A percentile compares a stretch with the other conserved stretches of the same genome.
Evolutionary conservation across 2,329 filamentous ascomycete species (phyloP).

Genomic region (Escovopsis sp.): DNA sequence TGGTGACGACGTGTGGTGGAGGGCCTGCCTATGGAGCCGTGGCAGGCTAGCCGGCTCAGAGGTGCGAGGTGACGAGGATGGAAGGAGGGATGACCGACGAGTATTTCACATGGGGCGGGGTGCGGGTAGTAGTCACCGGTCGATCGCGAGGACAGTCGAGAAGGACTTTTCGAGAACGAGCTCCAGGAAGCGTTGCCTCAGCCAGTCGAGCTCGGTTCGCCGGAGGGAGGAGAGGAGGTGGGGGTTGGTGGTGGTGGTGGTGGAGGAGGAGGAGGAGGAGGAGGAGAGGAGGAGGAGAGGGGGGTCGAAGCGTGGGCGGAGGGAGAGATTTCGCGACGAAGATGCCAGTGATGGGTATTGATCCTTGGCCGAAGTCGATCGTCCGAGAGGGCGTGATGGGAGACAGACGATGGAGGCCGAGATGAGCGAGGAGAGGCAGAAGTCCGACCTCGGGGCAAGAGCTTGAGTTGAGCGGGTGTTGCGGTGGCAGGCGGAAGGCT

Average conservation of each 20-base stretch:
- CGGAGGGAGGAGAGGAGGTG: too few species aligned
- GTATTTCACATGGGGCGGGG: slow-evolving; percentile 21
- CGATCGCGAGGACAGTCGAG: slow-evolving; percentile 2
- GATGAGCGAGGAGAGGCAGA: slow-evolving; percentile 8
- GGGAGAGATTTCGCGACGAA: slow-evolving; percentile 5
- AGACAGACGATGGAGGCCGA: background rate
- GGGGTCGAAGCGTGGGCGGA: background rate
- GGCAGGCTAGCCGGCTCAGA: slow-evolving; percentile 20
- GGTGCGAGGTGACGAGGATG: slow-evolving; percentile 14
- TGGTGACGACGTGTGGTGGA: slow-evolving; percentile 16
- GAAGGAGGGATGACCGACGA: slow-evolving; percentile 12
- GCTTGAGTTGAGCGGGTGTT: slow-evolving; percentile 5
- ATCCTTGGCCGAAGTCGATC: slow-evolving; percentile 3
- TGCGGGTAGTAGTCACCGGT: slow-evolving; percentile 4
- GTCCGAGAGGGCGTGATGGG: slow-evolving; percentile 2
- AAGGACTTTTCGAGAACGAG: background rate
- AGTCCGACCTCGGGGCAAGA: slow-evolving; percentile 8
- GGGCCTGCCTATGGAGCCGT: slow-evolving; percentile 22
- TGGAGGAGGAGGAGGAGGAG: too few species aligned
- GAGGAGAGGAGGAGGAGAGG: background rate
- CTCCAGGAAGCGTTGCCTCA: slow-evolving; percentile 1
- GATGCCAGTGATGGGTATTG: slow-evolving; percentile 4
- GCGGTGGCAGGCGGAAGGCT: slow-evolving; percentile 12
- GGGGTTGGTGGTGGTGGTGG: too few species aligned
- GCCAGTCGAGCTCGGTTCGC: background rate